Base-by-base conservation (phyloP, 169 alveolate species). In the Eimeria acervulina region DNA sequence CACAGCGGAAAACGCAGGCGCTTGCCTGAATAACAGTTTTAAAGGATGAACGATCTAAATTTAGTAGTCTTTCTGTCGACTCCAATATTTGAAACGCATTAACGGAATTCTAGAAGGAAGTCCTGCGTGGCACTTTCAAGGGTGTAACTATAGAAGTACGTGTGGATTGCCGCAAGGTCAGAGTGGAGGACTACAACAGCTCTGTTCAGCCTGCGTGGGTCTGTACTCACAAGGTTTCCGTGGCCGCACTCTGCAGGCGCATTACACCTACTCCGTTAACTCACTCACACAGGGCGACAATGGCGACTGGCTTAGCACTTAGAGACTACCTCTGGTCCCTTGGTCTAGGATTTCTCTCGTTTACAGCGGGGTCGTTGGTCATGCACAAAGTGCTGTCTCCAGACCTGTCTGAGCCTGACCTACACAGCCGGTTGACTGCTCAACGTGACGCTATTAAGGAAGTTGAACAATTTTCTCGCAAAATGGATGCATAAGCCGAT, bases 391-490 rank as follows among this genome's bases (percentile, higher is more conserved):
- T 93, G 72, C 88, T 93, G 42, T 68, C 88, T 38, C 96, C 96
- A 93, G 96, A 93, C 44, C 23, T 93, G 94, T 59, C 90, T 7
- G 96, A 93, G 44, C 96, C 96, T 5, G 88, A 93, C 78, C 93
- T 93, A 36, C 59, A 80, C 52, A 88, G 72, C 47, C 93, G 66
- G 1, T 72, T 83, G 47, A 93, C 63, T 13, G 70, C 94, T 51
- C 93, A 83, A 36, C 85, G 96, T 23, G 96, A 87, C 59, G 96
- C 96, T n/a, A 66, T 93, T 31, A 59, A 52, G 93, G 96, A 87
- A 31, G 96, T 93, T 1, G 93, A 93, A 81, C 70, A 51, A 59
- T 51, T 70, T 33, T 85, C 93, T 21, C 93, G 80, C 74, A 61
- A 38, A 59, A 55, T 23, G 8, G 93, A 59, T 61, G 59, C 55